Evolutionary conservation across 2,329 filamentous ascomycete species (phyloP), one percentile per base, ranked within the genome.

Genomic region (Aspergillus ibericus): DNA sequence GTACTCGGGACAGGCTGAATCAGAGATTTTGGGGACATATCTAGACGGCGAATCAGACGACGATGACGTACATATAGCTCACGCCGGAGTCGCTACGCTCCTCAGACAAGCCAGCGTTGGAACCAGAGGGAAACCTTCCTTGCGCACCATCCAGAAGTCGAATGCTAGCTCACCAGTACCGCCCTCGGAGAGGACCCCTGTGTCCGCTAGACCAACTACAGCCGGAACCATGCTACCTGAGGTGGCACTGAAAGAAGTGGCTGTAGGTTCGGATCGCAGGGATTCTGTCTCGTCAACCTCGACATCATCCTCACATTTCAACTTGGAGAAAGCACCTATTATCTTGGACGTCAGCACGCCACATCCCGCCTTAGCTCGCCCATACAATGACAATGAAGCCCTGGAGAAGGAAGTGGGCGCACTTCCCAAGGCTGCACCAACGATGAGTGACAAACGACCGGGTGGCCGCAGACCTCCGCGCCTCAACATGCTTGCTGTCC

Each of bases 401-500:
- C 57, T 68, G 36, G 64, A 69, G 57, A 71, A 71, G 53, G 67
- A 68, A 53, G 18, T 66, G 4, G 64, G 59, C 36, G 56, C 46
- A n/a, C 60, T 75, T 16, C 68, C 70, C 3, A 64, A 50, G 53
- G 63, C 71, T 40, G 65, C 70, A 8, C 71, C 69, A 7, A 72
- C 72, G 7, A 75, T 78, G 74, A 77, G 75, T 57, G 70, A 75
- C 52, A 78, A 70, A 59, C 70, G 74, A 38, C 75, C 75, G 18
- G 67, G 69, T 16, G 70, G 66, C 38, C 74, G 69, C 53, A 71
- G 76, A 59, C 93, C 93, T 32, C 90, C 91, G 3, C 85, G 85
- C 35, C 79, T 97, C 4, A 87, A 97, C 70, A 88, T 97, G 22
- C 88, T 93, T 69, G 90, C 90, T 4, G 90, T 96, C 3, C 85